These are phyloP conservation scores for Eucalyptus virginea DNA, from an alignment of 345 rosid species.

Conservation along the genomic window DNA sequence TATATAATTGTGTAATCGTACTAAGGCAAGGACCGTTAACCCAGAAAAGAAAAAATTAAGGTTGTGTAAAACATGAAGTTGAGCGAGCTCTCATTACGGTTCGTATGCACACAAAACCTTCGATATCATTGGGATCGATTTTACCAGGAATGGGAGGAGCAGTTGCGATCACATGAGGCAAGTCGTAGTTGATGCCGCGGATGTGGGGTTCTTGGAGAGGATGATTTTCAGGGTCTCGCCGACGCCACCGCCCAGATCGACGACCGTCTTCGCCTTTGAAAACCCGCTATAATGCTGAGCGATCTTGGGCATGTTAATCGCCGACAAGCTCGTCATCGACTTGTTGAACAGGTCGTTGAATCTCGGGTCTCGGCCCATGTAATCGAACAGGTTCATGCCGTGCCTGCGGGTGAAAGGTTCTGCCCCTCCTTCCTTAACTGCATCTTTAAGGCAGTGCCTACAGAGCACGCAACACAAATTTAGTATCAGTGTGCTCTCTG, in stretches of 20 bases:
- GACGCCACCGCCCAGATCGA: neutral
- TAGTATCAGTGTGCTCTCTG: neutral
- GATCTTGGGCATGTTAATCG: neutral
- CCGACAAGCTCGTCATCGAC: neutral
- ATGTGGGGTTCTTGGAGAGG: neutral
- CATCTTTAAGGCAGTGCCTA: neutral
- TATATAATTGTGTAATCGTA: neutral
- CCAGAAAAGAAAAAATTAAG: neutral
- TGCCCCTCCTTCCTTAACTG: neutral
- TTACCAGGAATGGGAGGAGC: constrained; percentile 17
- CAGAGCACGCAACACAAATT: neutral
- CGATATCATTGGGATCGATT: neutral
- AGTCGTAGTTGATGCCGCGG: constrained; percentile 19
- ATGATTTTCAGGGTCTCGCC: neutral
- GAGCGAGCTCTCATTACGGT: neutral
- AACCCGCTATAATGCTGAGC: neutral
- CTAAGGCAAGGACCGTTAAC: neutral
- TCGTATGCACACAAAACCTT: neutral
- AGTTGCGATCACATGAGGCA: constrained; percentile 1
- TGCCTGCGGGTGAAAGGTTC: neutral
- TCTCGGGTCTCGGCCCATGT: neutral
- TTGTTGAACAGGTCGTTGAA: neutral
- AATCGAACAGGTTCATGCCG: neutral
- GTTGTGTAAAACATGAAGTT: neutral
- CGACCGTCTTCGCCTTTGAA: neutral